Conservation (phyloP, 306 rosid genomes). For the Alnus rubra region DNA sequence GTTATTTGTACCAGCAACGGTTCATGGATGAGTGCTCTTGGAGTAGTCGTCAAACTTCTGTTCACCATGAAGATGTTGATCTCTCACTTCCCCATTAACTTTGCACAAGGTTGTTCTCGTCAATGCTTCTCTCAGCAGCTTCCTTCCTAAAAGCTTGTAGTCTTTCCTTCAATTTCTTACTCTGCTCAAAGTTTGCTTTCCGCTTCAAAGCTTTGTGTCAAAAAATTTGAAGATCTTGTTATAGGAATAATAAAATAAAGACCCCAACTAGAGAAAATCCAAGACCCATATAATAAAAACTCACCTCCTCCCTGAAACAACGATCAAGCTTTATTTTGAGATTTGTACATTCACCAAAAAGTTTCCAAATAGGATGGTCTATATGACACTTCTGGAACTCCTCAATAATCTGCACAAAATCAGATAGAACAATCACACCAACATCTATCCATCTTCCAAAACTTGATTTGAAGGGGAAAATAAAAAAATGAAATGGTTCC, state of each 20-base stretch:
- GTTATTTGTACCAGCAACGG: too few species aligned
- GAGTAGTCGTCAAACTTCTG: background rate
- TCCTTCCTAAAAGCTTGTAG: slow-evolving; percentile 71
- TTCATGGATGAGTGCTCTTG: too few species aligned
- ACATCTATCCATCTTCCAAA: too few species aligned
- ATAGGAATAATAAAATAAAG: slow-evolving; percentile 4
- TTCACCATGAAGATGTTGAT: background rate
- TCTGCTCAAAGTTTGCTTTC: slow-evolving; percentile 88
- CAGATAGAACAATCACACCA: background rate
- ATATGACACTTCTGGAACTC: slow-evolving; percentile 80
- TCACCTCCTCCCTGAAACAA: slow-evolving; percentile 88
- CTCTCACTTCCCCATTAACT: background rate
- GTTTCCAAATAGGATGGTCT: slow-evolving; percentile 76
- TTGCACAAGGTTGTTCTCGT: slow-evolving; percentile 35
- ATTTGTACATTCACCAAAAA: slow-evolving; percentile 88
- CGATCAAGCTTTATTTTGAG: slow-evolving; percentile 88
- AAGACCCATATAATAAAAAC: slow-evolving; percentile 20
- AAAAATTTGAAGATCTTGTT: slow-evolving; percentile 5
- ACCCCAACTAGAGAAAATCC: background rate
- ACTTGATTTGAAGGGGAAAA: background rate
- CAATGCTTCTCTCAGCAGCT: slow-evolving; percentile 43
- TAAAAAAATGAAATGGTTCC: background rate
- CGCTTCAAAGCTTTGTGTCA: slow-evolving; percentile 87
- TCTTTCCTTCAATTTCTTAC: slow-evolving; percentile 75
- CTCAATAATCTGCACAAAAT: slow-evolving; percentile 60